Percentiles rank a stretch among this genome's conserved stretches.
Conservation (phyloP, 176 grass and related monocot species). For the Musa itinerans region DNA sequence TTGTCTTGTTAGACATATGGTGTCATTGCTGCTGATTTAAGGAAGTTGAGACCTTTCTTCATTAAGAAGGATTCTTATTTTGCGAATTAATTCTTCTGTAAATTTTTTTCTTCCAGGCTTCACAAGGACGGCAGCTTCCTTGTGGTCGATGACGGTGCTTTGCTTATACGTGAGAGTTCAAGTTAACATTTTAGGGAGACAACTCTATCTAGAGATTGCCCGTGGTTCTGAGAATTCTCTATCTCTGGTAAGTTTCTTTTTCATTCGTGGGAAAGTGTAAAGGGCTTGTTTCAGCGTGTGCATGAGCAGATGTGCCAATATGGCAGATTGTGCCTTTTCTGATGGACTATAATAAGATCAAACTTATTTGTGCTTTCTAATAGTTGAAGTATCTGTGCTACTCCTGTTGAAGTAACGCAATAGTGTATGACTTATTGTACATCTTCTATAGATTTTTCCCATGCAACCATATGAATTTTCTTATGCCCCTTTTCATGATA, state of each 20-base stretch:
- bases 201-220: conserved; percentile 87
- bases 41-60: neutral
- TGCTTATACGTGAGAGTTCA: conserved; percentile 96
- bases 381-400: neutral
- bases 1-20: neutral
- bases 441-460: no score
- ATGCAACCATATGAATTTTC: no score
- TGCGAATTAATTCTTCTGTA: neutral
- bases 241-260: conserved; percentile 31
- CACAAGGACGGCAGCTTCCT: conserved; percentile 61
- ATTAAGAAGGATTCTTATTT: neutral
- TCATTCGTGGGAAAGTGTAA: no score
- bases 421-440: no score
- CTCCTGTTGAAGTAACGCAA: no score
- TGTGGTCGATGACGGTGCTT: conserved; percentile 87
- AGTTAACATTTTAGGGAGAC: conserved; percentile 91
- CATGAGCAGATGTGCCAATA: neutral
- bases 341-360: no score
- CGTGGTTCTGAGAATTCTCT: conserved; percentile 40
- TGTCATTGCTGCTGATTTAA: neutral
- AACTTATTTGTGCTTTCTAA: no score
- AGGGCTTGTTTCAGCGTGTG: neutral
- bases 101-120: conserved; percentile 48
- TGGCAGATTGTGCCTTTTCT: neutral
- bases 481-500: no score